Base-by-base conservation (phyloP, 257 asterid genomes). In the Scutellaria barbata region DNA sequence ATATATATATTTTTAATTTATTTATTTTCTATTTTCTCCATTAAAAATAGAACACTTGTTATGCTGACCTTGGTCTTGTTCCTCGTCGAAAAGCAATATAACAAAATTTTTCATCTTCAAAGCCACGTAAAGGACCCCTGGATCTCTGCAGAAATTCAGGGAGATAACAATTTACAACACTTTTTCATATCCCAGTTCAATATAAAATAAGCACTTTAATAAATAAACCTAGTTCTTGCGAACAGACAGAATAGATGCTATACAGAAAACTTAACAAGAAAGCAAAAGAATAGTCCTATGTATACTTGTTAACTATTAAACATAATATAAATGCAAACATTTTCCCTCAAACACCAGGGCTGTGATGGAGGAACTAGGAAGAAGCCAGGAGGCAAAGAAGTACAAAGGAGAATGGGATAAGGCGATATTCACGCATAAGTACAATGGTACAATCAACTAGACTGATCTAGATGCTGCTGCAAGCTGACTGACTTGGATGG, bases 71-170 rank as follows among this genome's bases (percentile, higher is more conserved):
- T 66, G 97, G 96, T 60, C 97, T 84, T 66, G 88, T 84, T 74
- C 97, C 97, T 60, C 97, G 89, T 84, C 90, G 83, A 60, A 94
- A 85, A 70, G 90, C 99, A 80, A 89, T 87, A 73, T 82, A 94
- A 77, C 82, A 62, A 79, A 91, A 94, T 69, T 94, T 91, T 77
- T 91, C 96, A 77, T 91, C 96, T 91, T 91, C 97, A 83, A 80
- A 91, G 73, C 96, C 98, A 77, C 97, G 96, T 63, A 94, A 73
- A 60, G 96, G 84, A 71, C 88, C 91, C 69, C 67, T 80, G 40
- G 95, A 81, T 61, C 89, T 85, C 96, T 91, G 71, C 78, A 82
- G 70, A 73, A 55, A 6, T 52, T 63, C 10, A 53, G 37, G 22
- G 63, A 63, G 41, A 57, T 5, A 13, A 46, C 25, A 73, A 55